Percentiles rank a stretch among this genome's conserved stretches.
Conservation (phyloP, 2,329 filamentous ascomycete species). For the Sporothrix globosa region DNA sequence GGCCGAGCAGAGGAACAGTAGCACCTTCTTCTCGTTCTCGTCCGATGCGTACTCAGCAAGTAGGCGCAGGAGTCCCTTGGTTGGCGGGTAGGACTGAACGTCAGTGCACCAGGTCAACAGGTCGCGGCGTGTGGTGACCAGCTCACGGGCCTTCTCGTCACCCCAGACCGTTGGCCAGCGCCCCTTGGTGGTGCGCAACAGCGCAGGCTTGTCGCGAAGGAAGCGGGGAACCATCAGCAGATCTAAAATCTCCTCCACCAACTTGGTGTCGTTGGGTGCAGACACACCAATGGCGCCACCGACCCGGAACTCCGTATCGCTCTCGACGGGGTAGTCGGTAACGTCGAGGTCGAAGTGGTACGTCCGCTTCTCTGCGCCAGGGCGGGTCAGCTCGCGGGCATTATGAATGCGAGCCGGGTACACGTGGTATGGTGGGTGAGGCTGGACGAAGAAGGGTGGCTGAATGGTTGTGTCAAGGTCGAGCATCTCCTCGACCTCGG, state of each 20-base stretch:
- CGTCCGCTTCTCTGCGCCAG: constrained; percentile 92
- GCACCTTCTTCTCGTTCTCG: constrained; percentile 82
- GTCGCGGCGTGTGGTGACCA: constrained; percentile 88
- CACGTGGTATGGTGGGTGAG: constrained; percentile 90
- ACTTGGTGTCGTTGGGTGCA: constrained; percentile 76
- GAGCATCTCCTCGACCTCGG: constrained; percentile 37
- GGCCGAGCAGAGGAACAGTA: constrained; percentile 81
- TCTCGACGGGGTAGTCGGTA: constrained; percentile 84
- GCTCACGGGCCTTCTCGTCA: constrained; percentile 78
- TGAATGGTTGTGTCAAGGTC: constrained; percentile 64
- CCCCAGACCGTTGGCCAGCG: constrained; percentile 99
- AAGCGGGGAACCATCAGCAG: constrained; percentile 78
- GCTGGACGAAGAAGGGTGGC: constrained; percentile 88
- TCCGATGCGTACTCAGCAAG: constrained; percentile 83
- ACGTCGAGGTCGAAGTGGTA: constrained; percentile 98
- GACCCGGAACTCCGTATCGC: constrained; percentile 88
- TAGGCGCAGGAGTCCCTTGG: constrained; percentile 81
- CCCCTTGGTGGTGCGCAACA: constrained; percentile 76
- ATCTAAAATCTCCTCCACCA: constrained; percentile 84
- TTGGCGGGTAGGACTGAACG: constrained; percentile 88
- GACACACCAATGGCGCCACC: constrained; percentile 93
- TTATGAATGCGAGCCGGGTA: constrained; percentile 86
- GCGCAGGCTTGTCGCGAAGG: constrained; percentile 79
- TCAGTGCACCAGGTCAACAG: constrained; percentile 96
- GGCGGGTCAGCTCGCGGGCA: constrained; percentile 81